Evolutionary conservation across 306 rosid genomes (phyloP).

Genomic region (Rosa chinensis): DNA sequence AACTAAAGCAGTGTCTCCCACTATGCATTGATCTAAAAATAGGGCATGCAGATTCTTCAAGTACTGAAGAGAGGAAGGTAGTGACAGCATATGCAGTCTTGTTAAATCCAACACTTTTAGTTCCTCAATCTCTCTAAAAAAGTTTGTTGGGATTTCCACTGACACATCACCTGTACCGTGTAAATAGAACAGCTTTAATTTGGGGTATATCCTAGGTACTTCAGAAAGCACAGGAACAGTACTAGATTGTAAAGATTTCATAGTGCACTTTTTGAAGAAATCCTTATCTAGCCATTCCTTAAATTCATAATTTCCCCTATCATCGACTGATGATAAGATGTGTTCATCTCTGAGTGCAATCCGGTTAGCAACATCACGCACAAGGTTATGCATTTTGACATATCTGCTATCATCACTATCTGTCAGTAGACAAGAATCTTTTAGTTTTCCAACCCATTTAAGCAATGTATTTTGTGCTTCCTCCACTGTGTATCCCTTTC

Average conservation of each 20-base stretch:
- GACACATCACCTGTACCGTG: too few species aligned
- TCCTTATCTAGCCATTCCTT: neutral
- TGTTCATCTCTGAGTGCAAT: neutral
- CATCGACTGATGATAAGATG: neutral
- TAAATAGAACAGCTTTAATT: too few species aligned
- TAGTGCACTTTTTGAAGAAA: conserved; percentile 17
- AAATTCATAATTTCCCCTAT: neutral
- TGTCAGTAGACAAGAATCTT: conserved; percentile 1
- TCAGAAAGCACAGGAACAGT: conserved; percentile 6
- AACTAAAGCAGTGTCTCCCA: conserved; percentile 27
- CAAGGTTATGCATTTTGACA: neutral
- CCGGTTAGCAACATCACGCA: neutral
- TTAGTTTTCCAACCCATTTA: conserved; percentile 22
- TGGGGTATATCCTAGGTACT: neutral
- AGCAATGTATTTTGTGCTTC: conserved; percentile 7
- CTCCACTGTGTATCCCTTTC: neutral
- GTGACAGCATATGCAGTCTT: accelerated
- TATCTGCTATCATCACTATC: neutral
- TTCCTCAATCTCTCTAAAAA: neutral
- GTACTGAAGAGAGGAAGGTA: conserved; percentile 14
- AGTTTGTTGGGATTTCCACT: too few species aligned
- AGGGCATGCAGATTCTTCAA: conserved; percentile 26
- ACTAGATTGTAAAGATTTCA: conserved; percentile 13
- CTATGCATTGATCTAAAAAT: conserved; percentile 23
- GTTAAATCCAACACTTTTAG: conserved; percentile 22